Base-by-base conservation (phyloP, 768 basidiomycete species). In the Mycena amicta region DNA sequence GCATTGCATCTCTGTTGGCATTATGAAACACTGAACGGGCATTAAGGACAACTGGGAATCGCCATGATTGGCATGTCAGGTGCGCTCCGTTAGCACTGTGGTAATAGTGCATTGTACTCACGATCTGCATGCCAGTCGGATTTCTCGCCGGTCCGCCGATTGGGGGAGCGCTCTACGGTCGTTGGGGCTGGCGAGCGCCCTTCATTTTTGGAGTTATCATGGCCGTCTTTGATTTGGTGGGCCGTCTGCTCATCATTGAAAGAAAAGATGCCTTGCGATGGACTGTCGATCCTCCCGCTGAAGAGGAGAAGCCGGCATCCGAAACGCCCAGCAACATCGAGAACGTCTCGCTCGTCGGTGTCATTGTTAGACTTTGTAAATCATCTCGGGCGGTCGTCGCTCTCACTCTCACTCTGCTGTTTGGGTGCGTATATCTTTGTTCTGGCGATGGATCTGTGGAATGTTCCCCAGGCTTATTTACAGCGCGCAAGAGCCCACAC, bases 11-110 rank as follows among this genome's bases (percentile, higher is more conserved):
- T 39, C 58, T 46, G 2, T 12, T 39, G 25, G 5, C 33, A 1
- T 28, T 15, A 3, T 82, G 86, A n/a, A n/a, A n/a, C n/a, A n/a
- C n/a, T n/a, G n/a, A n/a, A n/a, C n/a, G n/a, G n/a, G n/a, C n/a
- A n/a, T n/a, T n/a, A n/a, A n/a, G n/a, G 78, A 57, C 86, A 88
- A 64, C 71, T 88, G 20, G 87, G 87, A 0, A 70, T 86, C 30
- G 81, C 84, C 3, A 85, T 87, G 79, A 72, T 75, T 5, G 85
- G 86, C 13, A n/a, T 86, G 39, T 80, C 84, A 16, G 86, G 83
- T 84, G 57, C 57, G 47, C 53, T 2, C 13, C 20, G 2, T 22
- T 49, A 25, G 25, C 41, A 20, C n/a, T n/a, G n/a, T n/a, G n/a
- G n/a, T n/a, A n/a, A n/a, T n/a, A n/a, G n/a, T 61, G 46, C 64